Conservation (phyloP, 176 grass and related monocot species). For the Carex cristatella region DNA sequence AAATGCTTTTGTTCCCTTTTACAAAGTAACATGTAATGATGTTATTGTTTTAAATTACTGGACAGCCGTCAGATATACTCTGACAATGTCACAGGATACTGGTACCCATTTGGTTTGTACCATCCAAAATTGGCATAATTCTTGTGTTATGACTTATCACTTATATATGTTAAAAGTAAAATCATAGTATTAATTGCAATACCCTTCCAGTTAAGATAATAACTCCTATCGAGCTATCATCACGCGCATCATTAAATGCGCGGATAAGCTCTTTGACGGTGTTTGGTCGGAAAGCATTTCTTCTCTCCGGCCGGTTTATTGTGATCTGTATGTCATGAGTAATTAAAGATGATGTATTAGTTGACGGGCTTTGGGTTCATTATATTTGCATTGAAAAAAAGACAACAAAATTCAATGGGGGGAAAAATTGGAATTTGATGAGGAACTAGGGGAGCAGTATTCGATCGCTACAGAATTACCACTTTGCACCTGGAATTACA, state of each 20-base stretch:
- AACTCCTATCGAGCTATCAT: conserved; percentile 72
- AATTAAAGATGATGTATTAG: background rate
- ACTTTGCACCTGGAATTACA: background rate
- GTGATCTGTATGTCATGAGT: conserved; percentile 54
- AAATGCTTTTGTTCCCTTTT: conserved; percentile 70
- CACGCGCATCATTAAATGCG: conserved; percentile 81
- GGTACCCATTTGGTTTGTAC: background rate
- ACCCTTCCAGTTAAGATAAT: conserved; percentile 84
- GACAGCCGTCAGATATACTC: background rate
- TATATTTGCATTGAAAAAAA: background rate
- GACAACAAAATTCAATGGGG: background rate
- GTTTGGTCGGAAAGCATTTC: conserved; percentile 85
- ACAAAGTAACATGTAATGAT: background rate
- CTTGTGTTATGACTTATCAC: background rate
- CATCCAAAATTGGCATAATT: background rate
- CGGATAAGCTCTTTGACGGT: conserved; percentile 91
- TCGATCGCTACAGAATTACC: too few relatives aligned
- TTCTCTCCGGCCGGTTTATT: conserved; percentile 80
- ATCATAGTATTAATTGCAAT: background rate
- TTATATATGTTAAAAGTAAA: background rate
- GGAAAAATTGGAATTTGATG: background rate
- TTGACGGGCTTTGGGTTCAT: background rate
- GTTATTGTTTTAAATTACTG: background rate
- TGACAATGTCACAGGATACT: background rate
- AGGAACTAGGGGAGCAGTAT: too few relatives aligned